Conservation (phyloP, 208 protist genomes). For the Vickermania ingenoplastis region DNA sequence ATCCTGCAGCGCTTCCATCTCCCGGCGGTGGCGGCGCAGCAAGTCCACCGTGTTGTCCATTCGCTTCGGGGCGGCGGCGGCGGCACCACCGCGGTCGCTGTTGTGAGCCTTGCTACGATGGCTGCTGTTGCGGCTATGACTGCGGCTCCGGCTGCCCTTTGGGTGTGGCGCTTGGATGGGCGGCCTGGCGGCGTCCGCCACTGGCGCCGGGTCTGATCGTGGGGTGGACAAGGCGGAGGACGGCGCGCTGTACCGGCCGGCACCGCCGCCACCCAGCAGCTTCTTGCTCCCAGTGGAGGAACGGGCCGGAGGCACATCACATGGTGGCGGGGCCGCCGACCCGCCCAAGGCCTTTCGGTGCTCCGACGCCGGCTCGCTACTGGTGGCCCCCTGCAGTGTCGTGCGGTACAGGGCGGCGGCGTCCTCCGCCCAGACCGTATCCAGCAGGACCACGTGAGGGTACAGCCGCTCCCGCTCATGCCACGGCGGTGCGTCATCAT, state of each 20-base stretch:
- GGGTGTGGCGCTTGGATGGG: not conserved
- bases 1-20: constrained; percentile 51
- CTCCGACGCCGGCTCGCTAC: not conserved
- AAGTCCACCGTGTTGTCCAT: constrained; percentile 20
- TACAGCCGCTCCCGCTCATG: not conserved
- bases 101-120: not conserved
- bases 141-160: not conserved
- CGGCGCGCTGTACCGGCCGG: not conserved
- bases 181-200: too few species aligned
- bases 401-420: not conserved
- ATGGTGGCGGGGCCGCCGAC: not conserved
- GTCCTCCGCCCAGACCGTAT: not conserved
- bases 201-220: not conserved
- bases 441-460: not conserved
- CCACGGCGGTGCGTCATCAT: not conserved
- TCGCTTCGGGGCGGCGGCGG: not conserved
- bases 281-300: not conserved
- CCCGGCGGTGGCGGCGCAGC: constrained; percentile 17
- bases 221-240: not conserved
- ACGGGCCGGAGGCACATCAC: not conserved
- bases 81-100: too few species aligned
- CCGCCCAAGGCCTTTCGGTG: not conserved
- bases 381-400: not conserved
- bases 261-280: not conserved
- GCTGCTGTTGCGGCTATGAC: not conserved